Evolutionary conservation across 306 rosid species (phyloP), one percentile per base, ranked within the genome.

Genomic region (Carpinus viminea): DNA sequence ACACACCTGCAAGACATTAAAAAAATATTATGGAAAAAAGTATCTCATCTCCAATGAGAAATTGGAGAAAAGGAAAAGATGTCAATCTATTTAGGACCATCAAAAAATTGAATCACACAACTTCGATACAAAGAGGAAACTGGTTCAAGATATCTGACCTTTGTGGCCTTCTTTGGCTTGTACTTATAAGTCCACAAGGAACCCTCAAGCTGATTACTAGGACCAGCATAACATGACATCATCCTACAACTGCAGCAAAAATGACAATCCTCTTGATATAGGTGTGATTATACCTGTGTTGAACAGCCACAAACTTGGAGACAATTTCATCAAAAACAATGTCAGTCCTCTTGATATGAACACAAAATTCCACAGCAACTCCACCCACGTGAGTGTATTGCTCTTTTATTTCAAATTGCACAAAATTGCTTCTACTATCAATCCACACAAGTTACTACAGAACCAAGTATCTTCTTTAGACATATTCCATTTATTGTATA

Each of bases 281-380:
- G 26, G 26, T 75, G 11, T 62, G 41, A 52, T 24, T 13, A 68
- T 88, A 94, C 98, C 98, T 94, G 92, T 90, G 98, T 86, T 89
- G 88, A 83, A 84, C 93, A 75, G 85, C 90, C 59, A 84, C 59
- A 69, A 95, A 93, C 87, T 92, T 93, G 51, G 90, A 76, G 92
- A 90, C 93, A 81, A 95, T 91, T 81, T 95, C 93, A 75, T 95
- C 98, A 89, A 95, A 95, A 86, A 95, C 96, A 71, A 95, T 86
- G 80, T 95, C 98, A 45, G 93, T 86, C 86, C 96, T 90, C 86
- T 90, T 93, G 90, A 93, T 87, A 83, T 95, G 99, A 74, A 94
- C 95, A 82, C 99, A 95, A 73, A 95, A 95, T 83, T 95, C 99
- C 82, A 95, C 99, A 43, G 99, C 98, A 77, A 95, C 99, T 77